phyloP scores from a whole-genome alignment of 2,329 filamentous ascomycete species.

The Pleurostoma richardsiae region DNA sequence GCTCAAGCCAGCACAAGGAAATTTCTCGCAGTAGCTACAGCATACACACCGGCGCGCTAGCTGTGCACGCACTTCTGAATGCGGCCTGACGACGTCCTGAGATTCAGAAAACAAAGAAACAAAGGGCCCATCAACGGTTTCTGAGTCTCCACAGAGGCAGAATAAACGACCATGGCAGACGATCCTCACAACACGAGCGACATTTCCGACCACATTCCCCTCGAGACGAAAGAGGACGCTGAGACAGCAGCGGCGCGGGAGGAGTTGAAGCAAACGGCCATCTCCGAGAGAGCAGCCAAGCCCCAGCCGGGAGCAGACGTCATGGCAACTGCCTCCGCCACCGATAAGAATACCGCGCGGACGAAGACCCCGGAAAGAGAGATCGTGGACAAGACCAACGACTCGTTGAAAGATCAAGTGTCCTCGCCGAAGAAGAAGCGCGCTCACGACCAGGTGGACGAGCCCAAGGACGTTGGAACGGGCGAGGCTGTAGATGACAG shows the following conservation, averaged over 20 bases:
- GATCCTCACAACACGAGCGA: conserved; percentile 35
- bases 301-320: conserved; percentile 15
- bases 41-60: too few species aligned
- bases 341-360: conserved; percentile 12
- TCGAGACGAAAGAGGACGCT: conserved; percentile 49
- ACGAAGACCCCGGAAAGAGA: conserved; percentile 28
- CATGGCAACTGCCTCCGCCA: conserved; percentile 6
- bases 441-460: conserved; percentile 53
- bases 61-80: too few species aligned
- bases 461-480: conserved; percentile 29
- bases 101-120: too few species aligned
- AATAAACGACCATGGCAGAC: conserved; percentile 33
- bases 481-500: conserved; percentile 14
- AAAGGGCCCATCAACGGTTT: too few species aligned
- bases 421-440: conserved; percentile 64
- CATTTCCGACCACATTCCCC: conserved; percentile 21
- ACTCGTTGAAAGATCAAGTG: conserved; percentile 42
- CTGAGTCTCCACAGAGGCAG: too few species aligned
- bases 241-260: conserved; percentile 59
- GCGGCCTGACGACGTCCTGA: too few species aligned
- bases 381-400: conserved; percentile 23
- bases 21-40: too few species aligned
- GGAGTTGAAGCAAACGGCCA: conserved; percentile 59
- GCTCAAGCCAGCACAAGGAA: too few species aligned
- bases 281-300: conserved; percentile 44